These are phyloP conservation scores for Plasmodium vinckei DNA, from an alignment of 169 alveolate genomes.

Conservation along the genomic window DNA sequence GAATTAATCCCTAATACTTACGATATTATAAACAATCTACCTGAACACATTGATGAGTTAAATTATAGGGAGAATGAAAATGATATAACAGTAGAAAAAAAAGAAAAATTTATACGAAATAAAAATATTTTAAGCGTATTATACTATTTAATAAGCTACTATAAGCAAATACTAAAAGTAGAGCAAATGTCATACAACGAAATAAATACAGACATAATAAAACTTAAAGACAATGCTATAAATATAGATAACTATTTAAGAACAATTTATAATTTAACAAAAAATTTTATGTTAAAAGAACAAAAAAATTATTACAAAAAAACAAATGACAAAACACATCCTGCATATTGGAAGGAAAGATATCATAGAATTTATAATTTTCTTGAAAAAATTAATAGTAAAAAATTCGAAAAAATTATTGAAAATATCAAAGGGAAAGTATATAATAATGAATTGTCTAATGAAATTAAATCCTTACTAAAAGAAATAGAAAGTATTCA, in stretches of 20 bases:
- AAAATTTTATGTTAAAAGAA: conserved; percentile 51
- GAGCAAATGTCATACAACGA: conserved; percentile 56
- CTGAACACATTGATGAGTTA: too few species aligned
- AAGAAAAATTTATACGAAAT: conserved; percentile 9
- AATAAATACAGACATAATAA: conserved; percentile 49
- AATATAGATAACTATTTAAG: conserved; percentile 50
- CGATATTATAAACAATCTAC: too few species aligned
- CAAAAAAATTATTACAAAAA: conserved; percentile 41
- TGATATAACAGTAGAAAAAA: background rate
- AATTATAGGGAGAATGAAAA: too few species aligned
- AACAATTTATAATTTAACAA: conserved; percentile 40
- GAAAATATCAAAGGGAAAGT: conserved; percentile 55
- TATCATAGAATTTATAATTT: conserved; percentile 40
- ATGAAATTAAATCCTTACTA: conserved; percentile 48
- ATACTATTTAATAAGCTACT: conserved; percentile 43
- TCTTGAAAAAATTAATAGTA: conserved; percentile 70
- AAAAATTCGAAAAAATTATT: conserved; percentile 60
- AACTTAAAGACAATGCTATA: conserved; percentile 48
- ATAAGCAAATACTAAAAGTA: conserved; percentile 57
- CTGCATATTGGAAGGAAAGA: conserved; percentile 57
- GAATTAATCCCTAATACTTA: too few species aligned
- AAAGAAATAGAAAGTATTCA: conserved; percentile 63
- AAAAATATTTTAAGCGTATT: conserved; percentile 39
- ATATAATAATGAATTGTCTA: conserved; percentile 49
- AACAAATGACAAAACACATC: conserved; percentile 62